Percentiles rank a stretch among this genome's conserved stretches.
Evolutionary conservation across 2,329 filamentous ascomycete genomes (phyloP).

Genomic region (Diaporthe australafricana): DNA sequence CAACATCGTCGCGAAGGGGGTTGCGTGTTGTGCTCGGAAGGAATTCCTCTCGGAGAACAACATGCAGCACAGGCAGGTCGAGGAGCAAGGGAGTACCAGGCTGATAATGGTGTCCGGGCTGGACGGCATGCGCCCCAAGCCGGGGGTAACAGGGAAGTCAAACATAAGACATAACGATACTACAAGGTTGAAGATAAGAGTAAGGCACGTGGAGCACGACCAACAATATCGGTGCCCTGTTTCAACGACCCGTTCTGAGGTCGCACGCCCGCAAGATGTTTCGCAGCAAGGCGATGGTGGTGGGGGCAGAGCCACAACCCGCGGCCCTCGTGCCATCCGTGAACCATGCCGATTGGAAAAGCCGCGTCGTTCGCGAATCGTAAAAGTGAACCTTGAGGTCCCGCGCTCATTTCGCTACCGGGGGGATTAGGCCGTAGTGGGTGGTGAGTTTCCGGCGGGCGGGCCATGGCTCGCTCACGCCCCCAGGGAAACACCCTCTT

Average conservation of each 20-base stretch:
- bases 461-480: constrained; percentile 13
- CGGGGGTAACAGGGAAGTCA: neutral
- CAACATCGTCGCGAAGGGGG: neutral
- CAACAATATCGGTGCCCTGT: constrained; percentile 10
- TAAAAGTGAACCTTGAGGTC: constrained; percentile 16
- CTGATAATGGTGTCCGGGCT: neutral
- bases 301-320: neutral
- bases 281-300: neutral
- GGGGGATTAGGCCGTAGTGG: neutral
- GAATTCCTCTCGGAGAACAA: constrained; percentile 1
- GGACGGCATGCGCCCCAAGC: neutral
- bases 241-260: constrained; percentile 4
- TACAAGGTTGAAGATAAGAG: constrained; percentile 19
- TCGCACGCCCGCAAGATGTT: constrained; percentile 1
- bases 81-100: constrained; percentile 16
- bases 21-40: constrained; percentile 2
- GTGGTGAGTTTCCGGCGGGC: constrained; percentile 4
- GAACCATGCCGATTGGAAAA: constrained; percentile 4
- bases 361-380: neutral
- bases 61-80: neutral
- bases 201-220: constrained; percentile 18
- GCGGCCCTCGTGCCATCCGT: neutral
- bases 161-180: neutral
- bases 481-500: neutral
- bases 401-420: constrained; percentile 20